Evolutionary conservation across 495 filamentous ascomycete genomes (phyloP).

Genomic region (Endocarpon pusillum): DNA sequence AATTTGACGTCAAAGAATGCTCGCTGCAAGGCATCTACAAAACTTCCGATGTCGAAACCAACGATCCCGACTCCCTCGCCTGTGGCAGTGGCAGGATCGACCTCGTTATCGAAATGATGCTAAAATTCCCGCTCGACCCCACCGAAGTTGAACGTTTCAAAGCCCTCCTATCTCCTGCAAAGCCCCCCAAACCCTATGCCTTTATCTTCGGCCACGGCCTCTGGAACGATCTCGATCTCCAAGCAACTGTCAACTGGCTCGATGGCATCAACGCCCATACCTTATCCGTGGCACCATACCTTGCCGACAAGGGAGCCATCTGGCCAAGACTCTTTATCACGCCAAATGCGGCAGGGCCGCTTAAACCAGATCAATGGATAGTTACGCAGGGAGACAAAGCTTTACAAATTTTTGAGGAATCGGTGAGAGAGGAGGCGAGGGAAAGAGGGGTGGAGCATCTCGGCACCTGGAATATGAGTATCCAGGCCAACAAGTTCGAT

Average conservation of each 20-base stretch:
- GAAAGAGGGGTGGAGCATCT: conserved; percentile 29
- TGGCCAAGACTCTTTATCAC: conserved; percentile 30
- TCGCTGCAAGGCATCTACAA: conserved; percentile 36
- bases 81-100: conserved; percentile 23
- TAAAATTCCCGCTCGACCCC: conserved; percentile 26
- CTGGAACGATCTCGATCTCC: conserved; percentile 33
- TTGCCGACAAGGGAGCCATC: conserved; percentile 11
- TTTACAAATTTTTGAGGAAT: conserved; percentile 29
- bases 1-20: conserved; percentile 35
- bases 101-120: conserved; percentile 32
- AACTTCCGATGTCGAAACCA: conserved; percentile 28
- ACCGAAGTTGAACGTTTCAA: conserved; percentile 26
- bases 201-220: conserved; percentile 35
- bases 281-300: conserved; percentile 12
- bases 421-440: conserved; percentile 19
- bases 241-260: conserved; percentile 27
- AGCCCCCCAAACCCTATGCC: conserved; percentile 22
- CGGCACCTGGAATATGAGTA: conserved; percentile 37
- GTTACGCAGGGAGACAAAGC: conserved; percentile 34
- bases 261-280: conserved; percentile 20
- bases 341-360: conserved; percentile 33
- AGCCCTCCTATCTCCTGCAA: conserved; percentile 18
- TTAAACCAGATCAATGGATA: conserved; percentile 34
- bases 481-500: conserved; percentile 34
- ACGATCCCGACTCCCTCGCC: conserved; percentile 26